Percentiles rank a stretch among this genome's conserved stretches.
phyloP scores from a whole-genome alignment of 2,329 filamentous ascomycete species.

The Boeremia lycopersici region DNA sequence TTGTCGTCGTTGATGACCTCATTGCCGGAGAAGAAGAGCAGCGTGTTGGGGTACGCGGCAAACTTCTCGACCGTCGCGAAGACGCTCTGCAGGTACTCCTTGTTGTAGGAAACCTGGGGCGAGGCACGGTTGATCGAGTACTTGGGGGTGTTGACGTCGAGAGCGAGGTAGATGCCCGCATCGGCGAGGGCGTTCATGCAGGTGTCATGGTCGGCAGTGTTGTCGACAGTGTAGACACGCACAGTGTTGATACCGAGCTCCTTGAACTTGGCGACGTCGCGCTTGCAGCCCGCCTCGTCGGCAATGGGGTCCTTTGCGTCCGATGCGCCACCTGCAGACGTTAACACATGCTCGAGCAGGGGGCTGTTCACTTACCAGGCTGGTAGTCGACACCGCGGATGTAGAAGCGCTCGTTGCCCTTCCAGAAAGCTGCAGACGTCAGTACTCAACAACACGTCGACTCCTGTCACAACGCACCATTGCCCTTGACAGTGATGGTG shows the following conservation, averaged over 20 bases:
- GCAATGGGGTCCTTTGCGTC: slow-evolving; percentile 75
- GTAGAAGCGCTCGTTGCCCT: slow-evolving; percentile 65
- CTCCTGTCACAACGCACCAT: slow-evolving; percentile 59
- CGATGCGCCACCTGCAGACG: slow-evolving; percentile 61
- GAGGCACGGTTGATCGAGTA: slow-evolving; percentile 84
- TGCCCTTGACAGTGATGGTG: slow-evolving; percentile 67
- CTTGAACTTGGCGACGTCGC: slow-evolving; percentile 82
- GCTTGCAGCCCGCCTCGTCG: slow-evolving; percentile 71
- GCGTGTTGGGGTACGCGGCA: slow-evolving; percentile 80
- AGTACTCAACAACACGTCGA: too few species aligned
- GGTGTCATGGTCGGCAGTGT: slow-evolving; percentile 77
- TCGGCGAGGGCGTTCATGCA: slow-evolving; percentile 84
- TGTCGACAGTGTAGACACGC: slow-evolving; percentile 92
- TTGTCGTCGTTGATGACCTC: slow-evolving; percentile 74
- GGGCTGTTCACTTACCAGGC: slow-evolving; percentile 49
- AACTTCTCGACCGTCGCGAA: slow-evolving; percentile 90
- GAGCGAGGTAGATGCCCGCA: slow-evolving; percentile 88
- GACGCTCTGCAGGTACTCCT: slow-evolving; percentile 80
- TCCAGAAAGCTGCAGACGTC: slow-evolving; percentile 60
- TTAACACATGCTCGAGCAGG: slow-evolving; percentile 14
- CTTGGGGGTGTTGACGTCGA: slow-evolving; percentile 88
- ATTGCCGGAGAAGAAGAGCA: slow-evolving; percentile 83
- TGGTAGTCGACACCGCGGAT: slow-evolving; percentile 70
- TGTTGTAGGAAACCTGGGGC: slow-evolving; percentile 82
- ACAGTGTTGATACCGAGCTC: slow-evolving; percentile 88